Percentiles rank a stretch among this genome's conserved stretches.
phyloP scores from a whole-genome alignment of 345 rosid genomes.

The Noccaea caerulescens region DNA sequence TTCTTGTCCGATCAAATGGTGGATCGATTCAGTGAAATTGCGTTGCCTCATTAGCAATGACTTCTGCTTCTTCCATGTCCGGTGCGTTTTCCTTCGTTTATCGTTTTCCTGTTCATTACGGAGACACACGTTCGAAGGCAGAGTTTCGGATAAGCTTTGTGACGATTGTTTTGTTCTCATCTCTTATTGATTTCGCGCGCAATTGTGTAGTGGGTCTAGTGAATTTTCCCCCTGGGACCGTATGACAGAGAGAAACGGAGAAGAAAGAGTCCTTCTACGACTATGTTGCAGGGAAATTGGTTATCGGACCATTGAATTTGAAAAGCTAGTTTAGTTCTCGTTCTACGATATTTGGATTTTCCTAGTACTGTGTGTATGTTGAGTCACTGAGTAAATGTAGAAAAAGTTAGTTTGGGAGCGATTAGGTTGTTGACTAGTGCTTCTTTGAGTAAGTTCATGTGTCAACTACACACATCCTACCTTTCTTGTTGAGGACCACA shows the following conservation, averaged over 20 bases:
- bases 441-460: conserved; percentile 22
- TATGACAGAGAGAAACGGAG: not conserved
- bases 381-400: conserved; percentile 13
- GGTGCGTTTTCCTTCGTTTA: conserved; percentile 48
- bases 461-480: conserved; percentile 35
- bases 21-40: conserved; percentile 58
- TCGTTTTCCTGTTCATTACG: conserved; percentile 20
- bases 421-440: conserved; percentile 16
- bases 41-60: conserved; percentile 66
- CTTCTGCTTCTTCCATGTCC: conserved; percentile 78
- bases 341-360: not conserved
- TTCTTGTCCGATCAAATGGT: conserved; percentile 41
- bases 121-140: not conserved
- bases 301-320: conserved; percentile 1
- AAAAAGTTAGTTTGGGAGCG: conserved; percentile 15
- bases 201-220: not conserved
- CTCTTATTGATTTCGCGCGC: conserved; percentile 8
- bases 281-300: not conserved
- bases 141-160: conserved; percentile 15
- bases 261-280: not conserved
- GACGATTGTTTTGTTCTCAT: conserved; percentile 5
- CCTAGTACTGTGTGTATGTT: not conserved
- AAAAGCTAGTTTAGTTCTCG: conserved; percentile 12
- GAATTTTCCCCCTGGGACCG: not conserved
- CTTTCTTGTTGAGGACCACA: conserved; percentile 29